These are phyloP conservation scores for Fraxinus nigra DNA, from an alignment of 305 asterid species.

Conservation along the genomic window DNA sequence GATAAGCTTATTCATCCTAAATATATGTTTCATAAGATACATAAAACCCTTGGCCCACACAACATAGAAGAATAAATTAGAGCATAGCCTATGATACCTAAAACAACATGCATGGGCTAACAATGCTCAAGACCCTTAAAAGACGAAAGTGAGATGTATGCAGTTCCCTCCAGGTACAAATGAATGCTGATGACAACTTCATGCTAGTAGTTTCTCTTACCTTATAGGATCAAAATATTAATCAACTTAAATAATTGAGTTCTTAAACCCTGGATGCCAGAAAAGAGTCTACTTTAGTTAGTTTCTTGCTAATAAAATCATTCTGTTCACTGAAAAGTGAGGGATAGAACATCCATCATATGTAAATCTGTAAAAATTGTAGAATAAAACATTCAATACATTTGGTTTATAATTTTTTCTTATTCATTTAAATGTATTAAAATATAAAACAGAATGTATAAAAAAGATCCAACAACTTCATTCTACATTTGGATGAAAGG, in stretches of 20 bases:
- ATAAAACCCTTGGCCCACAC: not conserved
- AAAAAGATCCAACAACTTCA: not conserved
- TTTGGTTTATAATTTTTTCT: not conserved
- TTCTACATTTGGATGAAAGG: not conserved
- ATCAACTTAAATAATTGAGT: not conserved
- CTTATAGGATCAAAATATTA: not conserved
- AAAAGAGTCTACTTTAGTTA: not conserved
- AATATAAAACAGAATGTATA: not conserved
- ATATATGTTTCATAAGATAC: not conserved
- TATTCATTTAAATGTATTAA: not conserved
- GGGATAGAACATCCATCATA: slow-evolving; percentile 1
- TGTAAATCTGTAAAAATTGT: not conserved
- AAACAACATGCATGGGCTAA: not conserved
- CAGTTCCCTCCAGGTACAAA: not conserved
- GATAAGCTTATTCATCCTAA: not conserved
- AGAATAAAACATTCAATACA: not conserved
- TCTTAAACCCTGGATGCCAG: not conserved
- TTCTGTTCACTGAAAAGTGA: not conserved
- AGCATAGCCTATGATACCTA: not conserved
- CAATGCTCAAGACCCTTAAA: not conserved
- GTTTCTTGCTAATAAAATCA: not conserved
- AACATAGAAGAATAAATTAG: not conserved
- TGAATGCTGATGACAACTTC: not conserved
- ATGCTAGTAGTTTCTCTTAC: not conserved
- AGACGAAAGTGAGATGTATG: not conserved